Evolutionary conservation across 2,329 filamentous ascomycete genomes (phyloP).

Genomic region (Penicillium sclerotiorum): DNA sequence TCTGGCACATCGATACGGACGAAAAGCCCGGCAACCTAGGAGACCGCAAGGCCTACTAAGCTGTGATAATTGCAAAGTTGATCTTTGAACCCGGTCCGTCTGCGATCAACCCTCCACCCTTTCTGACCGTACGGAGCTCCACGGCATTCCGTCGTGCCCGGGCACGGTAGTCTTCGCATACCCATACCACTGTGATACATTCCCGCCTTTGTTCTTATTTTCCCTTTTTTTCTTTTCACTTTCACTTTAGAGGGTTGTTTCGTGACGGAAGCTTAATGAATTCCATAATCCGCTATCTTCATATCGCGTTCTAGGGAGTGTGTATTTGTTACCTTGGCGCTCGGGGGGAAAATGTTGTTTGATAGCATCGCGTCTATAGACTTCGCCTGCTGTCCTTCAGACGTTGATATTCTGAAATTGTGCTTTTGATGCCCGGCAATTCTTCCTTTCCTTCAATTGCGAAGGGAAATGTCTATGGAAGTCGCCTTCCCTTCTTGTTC

Average conservation of each 20-base stretch:
- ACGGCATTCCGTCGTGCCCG: slow-evolving; percentile 1
- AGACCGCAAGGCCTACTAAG: slow-evolving; percentile 42
- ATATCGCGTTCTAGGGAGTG: slow-evolving; percentile 34
- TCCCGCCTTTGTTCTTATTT: slow-evolving; percentile 5
- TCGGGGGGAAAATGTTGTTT: slow-evolving; percentile 37
- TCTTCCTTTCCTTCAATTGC: slow-evolving; percentile 2
- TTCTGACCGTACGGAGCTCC: slow-evolving; percentile 9
- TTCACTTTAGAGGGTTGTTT: slow-evolving; percentile 23
- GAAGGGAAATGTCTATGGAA: slow-evolving; percentile 8
- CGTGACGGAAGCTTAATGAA: slow-evolving; percentile 36
- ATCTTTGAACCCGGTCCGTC: slow-evolving; percentile 24
- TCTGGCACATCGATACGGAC: slow-evolving; percentile 97
- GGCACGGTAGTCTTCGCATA: slow-evolving; percentile 14
- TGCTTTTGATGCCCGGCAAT: slow-evolving; percentile 3
- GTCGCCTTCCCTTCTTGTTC: slow-evolving; percentile 7
- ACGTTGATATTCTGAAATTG: slow-evolving; percentile 27
- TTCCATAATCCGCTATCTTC: slow-evolving; percentile 38
- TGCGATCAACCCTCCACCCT: slow-evolving; percentile 19
- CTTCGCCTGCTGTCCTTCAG: slow-evolving; percentile 23
- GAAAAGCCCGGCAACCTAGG: slow-evolving; percentile 82
- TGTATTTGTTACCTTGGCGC: slow-evolving; percentile 39
- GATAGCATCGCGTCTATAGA: slow-evolving; percentile 33
- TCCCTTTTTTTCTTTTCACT: slow-evolving; percentile 7
- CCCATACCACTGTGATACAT: slow-evolving; percentile 20
- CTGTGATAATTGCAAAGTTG: slow-evolving; percentile 15